A percentile compares a stretch with the other conserved stretches of the same genome.
Evolutionary conservation across 768 basidiomycete genomes (phyloP).

Genomic region (Rhizopogon vinicolor): DNA sequence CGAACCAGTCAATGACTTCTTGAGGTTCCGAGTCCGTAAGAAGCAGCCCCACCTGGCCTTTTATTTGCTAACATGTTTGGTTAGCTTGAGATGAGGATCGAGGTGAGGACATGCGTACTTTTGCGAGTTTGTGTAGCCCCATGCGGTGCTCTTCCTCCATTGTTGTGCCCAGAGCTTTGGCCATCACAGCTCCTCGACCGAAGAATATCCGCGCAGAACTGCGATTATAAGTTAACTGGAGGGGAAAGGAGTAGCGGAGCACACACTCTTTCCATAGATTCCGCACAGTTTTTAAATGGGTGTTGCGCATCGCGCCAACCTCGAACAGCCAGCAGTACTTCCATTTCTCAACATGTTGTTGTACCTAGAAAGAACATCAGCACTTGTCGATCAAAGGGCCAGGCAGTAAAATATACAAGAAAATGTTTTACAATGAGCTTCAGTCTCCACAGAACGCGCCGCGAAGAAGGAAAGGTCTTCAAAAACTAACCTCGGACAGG

Average conservation of each 20-base stretch:
- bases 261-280: constrained; percentile 89
- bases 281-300: constrained; percentile 90
- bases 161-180: constrained; percentile 88
- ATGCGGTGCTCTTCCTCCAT: constrained; percentile 79
- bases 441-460: not conserved
- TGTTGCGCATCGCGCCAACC: constrained; percentile 93
- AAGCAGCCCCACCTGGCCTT: constrained; percentile 91
- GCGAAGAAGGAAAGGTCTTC: not conserved
- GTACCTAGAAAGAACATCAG: constrained; percentile 40
- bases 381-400: not conserved
- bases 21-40: constrained; percentile 89
- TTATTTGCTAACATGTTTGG: constrained; percentile 62
- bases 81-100: not conserved
- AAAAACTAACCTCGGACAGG: constrained; percentile 63
- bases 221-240: not conserved
- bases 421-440: not conserved
- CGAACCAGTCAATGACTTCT: constrained; percentile 94
- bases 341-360: constrained; percentile 84
- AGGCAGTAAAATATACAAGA: not conserved
- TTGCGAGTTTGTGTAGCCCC: constrained; percentile 76
- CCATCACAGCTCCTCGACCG: constrained; percentile 86
- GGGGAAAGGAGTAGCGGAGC: not conserved
- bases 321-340: constrained; percentile 94
- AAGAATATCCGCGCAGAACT: constrained; percentile 91
- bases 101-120: constrained; percentile 39